Evolutionary conservation across 1,284 basidiomycete genomes (phyloP).

Genomic region (Microbotryum saponariae): DNA sequence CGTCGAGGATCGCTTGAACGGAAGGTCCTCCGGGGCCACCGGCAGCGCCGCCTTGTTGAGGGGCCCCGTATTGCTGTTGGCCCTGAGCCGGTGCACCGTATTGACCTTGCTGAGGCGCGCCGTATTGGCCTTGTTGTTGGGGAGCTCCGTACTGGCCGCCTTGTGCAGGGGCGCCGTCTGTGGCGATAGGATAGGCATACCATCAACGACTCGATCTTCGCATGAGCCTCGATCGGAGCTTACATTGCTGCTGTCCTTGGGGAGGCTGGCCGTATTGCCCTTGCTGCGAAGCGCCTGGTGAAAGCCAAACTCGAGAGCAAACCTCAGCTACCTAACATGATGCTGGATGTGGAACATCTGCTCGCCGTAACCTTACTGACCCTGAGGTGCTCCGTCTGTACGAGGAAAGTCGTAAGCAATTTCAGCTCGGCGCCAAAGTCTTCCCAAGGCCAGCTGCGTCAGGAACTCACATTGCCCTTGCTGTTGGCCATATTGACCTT

Average conservation of each 20-base stretch:
- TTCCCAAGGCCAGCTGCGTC: too few relatives aligned
- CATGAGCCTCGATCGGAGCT: too few relatives aligned
- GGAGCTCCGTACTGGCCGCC: slow-evolving; percentile 4
- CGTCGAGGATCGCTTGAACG: slow-evolving; percentile 9
- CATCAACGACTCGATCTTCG: too few relatives aligned
- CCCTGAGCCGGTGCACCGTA: slow-evolving; percentile 1
- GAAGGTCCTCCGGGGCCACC: slow-evolving; percentile 3
- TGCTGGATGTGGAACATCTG: too few relatives aligned
- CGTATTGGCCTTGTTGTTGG: neutral
- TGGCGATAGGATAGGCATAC: too few relatives aligned
- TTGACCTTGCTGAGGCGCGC: neutral
- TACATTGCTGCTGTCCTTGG: slow-evolving; percentile 1
- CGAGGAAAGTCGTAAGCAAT: too few relatives aligned
- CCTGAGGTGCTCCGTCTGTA: neutral
- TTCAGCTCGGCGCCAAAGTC: neutral
- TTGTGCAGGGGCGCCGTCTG: neutral
- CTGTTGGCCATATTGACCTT: neutral
- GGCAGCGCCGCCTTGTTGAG: neutral
- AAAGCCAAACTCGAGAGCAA: neutral
- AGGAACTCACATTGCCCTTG: neutral
- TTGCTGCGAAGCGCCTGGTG: slow-evolving; percentile 2
- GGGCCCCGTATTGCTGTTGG: slow-evolving; percentile 20
- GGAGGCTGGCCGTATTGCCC: slow-evolving; percentile 6
- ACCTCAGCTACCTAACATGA: too few relatives aligned
- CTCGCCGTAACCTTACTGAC: neutral